Evolutionary conservation across 495 filamentous ascomycete species (phyloP).

Genomic region (Lichenothelia convexa): DNA sequence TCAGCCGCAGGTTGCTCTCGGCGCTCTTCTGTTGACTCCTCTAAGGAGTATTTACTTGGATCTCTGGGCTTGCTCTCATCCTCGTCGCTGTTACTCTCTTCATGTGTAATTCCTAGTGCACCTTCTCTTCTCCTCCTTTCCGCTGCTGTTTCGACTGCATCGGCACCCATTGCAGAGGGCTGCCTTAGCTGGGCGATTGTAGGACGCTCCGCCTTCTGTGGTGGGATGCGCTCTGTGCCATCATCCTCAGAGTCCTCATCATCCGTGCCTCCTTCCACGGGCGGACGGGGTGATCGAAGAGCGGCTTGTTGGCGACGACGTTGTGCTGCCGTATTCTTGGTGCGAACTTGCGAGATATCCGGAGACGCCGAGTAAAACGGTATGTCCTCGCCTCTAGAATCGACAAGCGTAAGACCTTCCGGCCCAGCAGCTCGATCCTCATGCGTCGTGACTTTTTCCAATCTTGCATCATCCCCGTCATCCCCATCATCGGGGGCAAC

Average conservation of each 20-base stretch:
- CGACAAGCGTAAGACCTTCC: slow-evolving; percentile 14
- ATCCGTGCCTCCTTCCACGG: slow-evolving; percentile 1
- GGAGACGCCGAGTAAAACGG: slow-evolving; percentile 14
- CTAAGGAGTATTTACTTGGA: slow-evolving; percentile 4
- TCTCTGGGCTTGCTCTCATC: slow-evolving; percentile 23
- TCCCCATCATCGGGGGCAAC: background rate
- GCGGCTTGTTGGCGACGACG: slow-evolving; percentile 21
- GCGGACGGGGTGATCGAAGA: slow-evolving; percentile 29
- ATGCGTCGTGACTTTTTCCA: slow-evolving; percentile 10
- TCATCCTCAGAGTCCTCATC: slow-evolving; percentile 36
- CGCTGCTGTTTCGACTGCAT: slow-evolving; percentile 57
- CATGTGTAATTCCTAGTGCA: slow-evolving; percentile 51
- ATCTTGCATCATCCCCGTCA: background rate
- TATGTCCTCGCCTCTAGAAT: slow-evolving; percentile 16
- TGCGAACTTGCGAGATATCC: slow-evolving; percentile 12
- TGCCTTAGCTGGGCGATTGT: too few relatives aligned
- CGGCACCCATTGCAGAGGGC: too few relatives aligned
- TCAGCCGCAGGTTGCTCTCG: too few relatives aligned
- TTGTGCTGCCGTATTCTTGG: slow-evolving; percentile 6
- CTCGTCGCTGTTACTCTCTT: slow-evolving; percentile 43
- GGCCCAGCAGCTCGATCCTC: slow-evolving; percentile 10
- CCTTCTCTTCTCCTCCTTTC: slow-evolving; percentile 69
- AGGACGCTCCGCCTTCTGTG: slow-evolving; percentile 2
- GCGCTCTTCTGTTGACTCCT: too few relatives aligned
- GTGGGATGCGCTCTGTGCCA: slow-evolving; percentile 35